A percentile compares a stretch with the other conserved stretches of the same genome.
phyloP scores from a whole-genome alignment of 2,329 filamentous ascomycete species.

The Aspergillus thermomutatus region DNA sequence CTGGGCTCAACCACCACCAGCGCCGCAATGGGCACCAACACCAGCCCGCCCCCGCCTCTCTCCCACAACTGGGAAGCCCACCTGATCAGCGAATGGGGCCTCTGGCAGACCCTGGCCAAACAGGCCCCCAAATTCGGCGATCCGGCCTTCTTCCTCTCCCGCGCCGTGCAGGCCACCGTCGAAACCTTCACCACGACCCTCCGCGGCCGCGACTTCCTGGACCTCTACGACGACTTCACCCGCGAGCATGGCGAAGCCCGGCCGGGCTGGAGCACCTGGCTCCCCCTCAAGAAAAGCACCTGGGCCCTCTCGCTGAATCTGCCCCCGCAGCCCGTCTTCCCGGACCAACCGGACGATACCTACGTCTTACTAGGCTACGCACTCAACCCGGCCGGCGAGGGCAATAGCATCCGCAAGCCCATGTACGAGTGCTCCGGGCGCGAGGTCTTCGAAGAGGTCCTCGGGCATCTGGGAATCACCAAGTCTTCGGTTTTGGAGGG shows the following conservation, averaged over 20 bases:
- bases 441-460: slow-evolving; percentile 40
- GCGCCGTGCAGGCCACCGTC: neutral
- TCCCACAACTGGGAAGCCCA: neutral
- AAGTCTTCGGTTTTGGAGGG: slow-evolving; percentile 23
- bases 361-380: slow-evolving; percentile 42
- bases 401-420: slow-evolving; percentile 38
- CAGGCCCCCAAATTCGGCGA: neutral
- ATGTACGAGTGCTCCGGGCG: slow-evolving; percentile 41
- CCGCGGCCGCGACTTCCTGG: neutral
- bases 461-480: slow-evolving; percentile 37
- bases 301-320: neutral
- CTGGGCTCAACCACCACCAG: slow-evolving; percentile 39
- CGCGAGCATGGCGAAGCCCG: neutral
- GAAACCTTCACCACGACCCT: slow-evolving; percentile 2
- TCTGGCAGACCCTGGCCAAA: neutral
- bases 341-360: slow-evolving; percentile 31
- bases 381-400: slow-evolving; percentile 34
- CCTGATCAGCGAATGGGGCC: slow-evolving; percentile 1
- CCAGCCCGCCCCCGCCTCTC: slow-evolving; percentile 6
- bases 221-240: neutral
- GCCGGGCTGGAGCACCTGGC: too few relatives aligned
- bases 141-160: slow-evolving; percentile 1
- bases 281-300: neutral
- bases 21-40: slow-evolving; percentile 31
- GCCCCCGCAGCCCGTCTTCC: slow-evolving; percentile 34